A percentile compares a stretch with the other conserved stretches of the same genome.
phyloP scores from a whole-genome alignment of 176 grass and related monocot species.

The Zizania latifolia region DNA sequence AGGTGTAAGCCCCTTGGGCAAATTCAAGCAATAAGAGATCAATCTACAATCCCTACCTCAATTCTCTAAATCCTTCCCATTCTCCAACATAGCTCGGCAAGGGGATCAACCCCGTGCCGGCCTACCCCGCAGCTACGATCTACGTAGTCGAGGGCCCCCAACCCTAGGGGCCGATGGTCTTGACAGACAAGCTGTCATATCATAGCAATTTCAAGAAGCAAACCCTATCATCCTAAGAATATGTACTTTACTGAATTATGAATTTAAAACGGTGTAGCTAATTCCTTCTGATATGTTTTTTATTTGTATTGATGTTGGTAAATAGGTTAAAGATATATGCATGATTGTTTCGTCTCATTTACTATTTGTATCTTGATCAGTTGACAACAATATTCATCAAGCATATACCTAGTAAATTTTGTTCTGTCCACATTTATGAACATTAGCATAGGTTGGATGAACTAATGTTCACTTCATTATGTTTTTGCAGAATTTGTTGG shows the following conservation, averaged over 20 bases:
- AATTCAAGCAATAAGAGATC: too few relatives aligned
- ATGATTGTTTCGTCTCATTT: not conserved
- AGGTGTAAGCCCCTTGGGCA: too few relatives aligned
- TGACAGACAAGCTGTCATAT: not conserved
- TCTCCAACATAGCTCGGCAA: too few relatives aligned
- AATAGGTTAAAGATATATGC: not conserved
- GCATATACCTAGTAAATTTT: not conserved
- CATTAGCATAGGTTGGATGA: not conserved
- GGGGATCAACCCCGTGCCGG: too few relatives aligned
- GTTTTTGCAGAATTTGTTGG: slow-evolving; percentile 80
- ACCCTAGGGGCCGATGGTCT: too few relatives aligned
- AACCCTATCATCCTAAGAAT: not conserved
- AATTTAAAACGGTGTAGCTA: not conserved
- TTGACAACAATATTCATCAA: not conserved
- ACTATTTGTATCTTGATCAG: not conserved
- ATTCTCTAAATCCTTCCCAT: too few relatives aligned
- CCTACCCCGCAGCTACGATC: too few relatives aligned
- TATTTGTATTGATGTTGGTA: not conserved
- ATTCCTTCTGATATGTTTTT: not conserved
- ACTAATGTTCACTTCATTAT: not conserved
- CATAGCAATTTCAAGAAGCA: not conserved
- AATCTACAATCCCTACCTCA: too few relatives aligned
- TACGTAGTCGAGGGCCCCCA: too few relatives aligned
- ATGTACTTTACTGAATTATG: not conserved
- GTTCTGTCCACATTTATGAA: slow-evolving; percentile 8